Conservation (phyloP, 495 filamentous ascomycete species). For the Aspergillus haitiensis region DNA sequence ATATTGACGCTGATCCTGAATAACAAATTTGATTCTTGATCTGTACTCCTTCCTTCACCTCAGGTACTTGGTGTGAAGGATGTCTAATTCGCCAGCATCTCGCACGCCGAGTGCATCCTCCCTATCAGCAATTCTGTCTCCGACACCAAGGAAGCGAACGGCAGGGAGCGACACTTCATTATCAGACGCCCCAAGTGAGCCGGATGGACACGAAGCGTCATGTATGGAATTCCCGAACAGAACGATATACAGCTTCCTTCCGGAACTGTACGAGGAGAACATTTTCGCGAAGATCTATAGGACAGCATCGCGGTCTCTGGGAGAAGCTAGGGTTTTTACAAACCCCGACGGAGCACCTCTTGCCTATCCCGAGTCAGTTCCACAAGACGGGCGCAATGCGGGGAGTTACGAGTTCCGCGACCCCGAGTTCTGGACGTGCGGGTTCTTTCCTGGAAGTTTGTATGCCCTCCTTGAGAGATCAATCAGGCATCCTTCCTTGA, state of each 20-base stretch:
- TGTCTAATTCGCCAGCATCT: not conserved
- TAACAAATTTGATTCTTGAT: too few relatives aligned
- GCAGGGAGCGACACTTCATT: slow-evolving; percentile 11
- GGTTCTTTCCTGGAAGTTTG: slow-evolving; percentile 44
- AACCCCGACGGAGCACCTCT: slow-evolving; percentile 21
- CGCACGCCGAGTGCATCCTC: slow-evolving; percentile 12
- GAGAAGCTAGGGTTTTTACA: slow-evolving; percentile 11
- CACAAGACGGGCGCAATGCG: slow-evolving; percentile 23
- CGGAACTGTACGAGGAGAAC: slow-evolving; percentile 30
- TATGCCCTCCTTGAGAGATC: slow-evolving; percentile 35
- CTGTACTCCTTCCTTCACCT: too few relatives aligned
- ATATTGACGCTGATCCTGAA: too few relatives aligned
- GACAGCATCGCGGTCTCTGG: slow-evolving; percentile 20
- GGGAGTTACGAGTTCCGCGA: slow-evolving; percentile 35
- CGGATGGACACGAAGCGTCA: not conserved
- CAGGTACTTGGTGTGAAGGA: not conserved
- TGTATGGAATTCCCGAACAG: not conserved
- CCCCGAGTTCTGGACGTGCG: slow-evolving; percentile 46
- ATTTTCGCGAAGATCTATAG: slow-evolving; percentile 32
- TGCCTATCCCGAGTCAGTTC: slow-evolving; percentile 34
- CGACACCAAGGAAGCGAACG: not conserved
- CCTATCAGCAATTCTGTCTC: not conserved
- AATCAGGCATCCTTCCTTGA: slow-evolving; percentile 28
- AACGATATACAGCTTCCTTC: slow-evolving; percentile 8
- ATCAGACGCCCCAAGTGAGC: slow-evolving; percentile 3